phyloP scores from a whole-genome alignment of 148 eudicot species.

The Rhododendron vialii region DNA sequence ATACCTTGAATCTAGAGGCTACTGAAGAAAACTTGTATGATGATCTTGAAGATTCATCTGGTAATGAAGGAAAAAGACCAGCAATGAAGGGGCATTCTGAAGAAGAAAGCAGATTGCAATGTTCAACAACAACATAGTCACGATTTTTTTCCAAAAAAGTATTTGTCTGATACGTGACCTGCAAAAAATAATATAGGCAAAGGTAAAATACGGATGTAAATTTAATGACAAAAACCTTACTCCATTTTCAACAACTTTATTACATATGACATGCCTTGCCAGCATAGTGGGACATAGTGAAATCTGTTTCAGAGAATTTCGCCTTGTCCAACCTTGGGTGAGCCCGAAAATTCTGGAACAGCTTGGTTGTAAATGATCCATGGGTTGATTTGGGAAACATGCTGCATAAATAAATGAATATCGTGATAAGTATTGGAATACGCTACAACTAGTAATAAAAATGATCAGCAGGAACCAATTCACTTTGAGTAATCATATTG shows the following conservation, averaged over 20 bases:
- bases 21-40: slow-evolving; percentile 97
- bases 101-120: slow-evolving; percentile 67
- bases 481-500: slow-evolving; percentile 9
- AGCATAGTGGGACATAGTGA: slow-evolving; percentile 87
- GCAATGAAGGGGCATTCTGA: slow-evolving; percentile 74
- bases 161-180: slow-evolving; percentile 93
- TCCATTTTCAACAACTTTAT: neutral
- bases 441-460: neutral
- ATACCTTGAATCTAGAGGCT: slow-evolving; percentile 90
- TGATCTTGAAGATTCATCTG: slow-evolving; percentile 85
- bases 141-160: slow-evolving; percentile 88
- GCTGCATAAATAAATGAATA: slow-evolving; percentile 40
- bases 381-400: slow-evolving; percentile 98
- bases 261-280: slow-evolving; percentile 61
- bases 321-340: slow-evolving; percentile 87
- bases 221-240: neutral
- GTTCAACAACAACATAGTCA: slow-evolving; percentile 95
- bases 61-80: slow-evolving; percentile 64
- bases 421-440: slow-evolving; percentile 5
- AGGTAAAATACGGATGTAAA: neutral
- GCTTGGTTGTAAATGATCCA: slow-evolving; percentile 84
- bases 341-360: slow-evolving; percentile 70
- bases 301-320: slow-evolving; percentile 93
- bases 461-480: slow-evolving; percentile 22
- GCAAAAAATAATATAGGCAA: slow-evolving; percentile 6